These are phyloP conservation scores for Russula foetens DNA, from an alignment of 768 basidiomycete genomes.

Conservation along the genomic window DNA sequence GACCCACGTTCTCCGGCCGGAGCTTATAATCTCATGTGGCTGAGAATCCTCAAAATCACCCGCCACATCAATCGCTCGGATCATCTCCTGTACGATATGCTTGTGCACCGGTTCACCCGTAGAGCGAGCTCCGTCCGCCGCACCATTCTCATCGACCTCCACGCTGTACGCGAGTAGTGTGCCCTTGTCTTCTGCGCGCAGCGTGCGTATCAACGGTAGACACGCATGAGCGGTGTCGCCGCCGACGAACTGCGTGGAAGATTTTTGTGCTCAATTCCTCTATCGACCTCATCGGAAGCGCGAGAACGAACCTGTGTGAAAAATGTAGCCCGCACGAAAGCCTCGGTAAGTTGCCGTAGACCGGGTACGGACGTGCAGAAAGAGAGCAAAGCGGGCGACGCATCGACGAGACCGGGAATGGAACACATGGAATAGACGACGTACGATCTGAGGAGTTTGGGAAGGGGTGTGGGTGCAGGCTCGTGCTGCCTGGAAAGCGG, in stretches of 20 bases:
- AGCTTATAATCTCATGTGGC: conserved; percentile 1
- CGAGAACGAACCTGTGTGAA: conserved; percentile 59
- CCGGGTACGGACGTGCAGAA: conserved; percentile 50
- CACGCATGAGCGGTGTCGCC: conserved; percentile 72
- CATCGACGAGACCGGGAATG: conserved; percentile 65
- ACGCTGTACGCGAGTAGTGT: conserved; percentile 77
- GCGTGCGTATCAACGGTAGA: conserved; percentile 50
- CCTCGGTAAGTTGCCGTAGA: conserved; percentile 55
- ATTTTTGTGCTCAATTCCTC: neutral
- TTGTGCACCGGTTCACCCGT: conserved; percentile 38
- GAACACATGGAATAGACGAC: conserved; percentile 78
- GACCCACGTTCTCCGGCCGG: conserved; percentile 67
- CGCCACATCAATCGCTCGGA: conserved; percentile 66
- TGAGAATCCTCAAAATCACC: conserved; percentile 67
- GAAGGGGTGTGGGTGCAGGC: conserved; percentile 20
- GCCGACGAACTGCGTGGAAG: conserved; percentile 69
- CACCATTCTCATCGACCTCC: conserved; percentile 63
- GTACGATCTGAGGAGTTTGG: conserved; percentile 57
- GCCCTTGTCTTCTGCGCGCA: conserved; percentile 66
- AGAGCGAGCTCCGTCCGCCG: conserved; percentile 28
- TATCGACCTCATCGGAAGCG: neutral
- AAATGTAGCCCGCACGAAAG: conserved; percentile 70
- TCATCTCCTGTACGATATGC: conserved; percentile 64
- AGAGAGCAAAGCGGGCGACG: conserved; percentile 58
- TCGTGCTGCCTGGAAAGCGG: conserved; percentile 1